Evolutionary conservation across 345 rosid species (phyloP).

Genomic region (Gossypioides kirkii): DNA sequence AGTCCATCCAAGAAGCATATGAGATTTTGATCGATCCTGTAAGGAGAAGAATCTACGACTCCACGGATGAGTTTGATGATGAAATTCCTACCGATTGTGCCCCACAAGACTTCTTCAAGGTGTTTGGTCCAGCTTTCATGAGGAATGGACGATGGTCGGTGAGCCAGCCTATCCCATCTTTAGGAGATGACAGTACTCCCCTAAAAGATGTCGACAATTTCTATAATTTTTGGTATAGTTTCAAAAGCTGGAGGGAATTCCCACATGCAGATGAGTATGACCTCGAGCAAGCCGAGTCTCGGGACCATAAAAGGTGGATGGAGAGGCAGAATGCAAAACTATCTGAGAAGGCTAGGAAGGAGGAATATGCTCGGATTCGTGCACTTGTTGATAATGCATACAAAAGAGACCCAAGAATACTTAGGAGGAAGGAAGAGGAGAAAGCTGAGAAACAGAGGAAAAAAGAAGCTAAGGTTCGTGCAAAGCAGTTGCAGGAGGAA

Average conservation of each 20-base stretch:
- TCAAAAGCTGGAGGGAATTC: constrained; percentile 98
- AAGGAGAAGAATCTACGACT: constrained; percentile 88
- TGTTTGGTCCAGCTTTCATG: constrained; percentile 94
- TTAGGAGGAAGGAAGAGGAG: constrained; percentile 76
- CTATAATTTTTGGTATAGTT: constrained; percentile 84
- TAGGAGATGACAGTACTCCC: constrained; percentile 68
- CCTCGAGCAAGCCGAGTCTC: constrained; percentile 91
- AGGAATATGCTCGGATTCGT: constrained; percentile 83
- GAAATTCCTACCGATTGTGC: constrained; percentile 85
- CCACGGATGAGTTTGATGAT: constrained; percentile 96
- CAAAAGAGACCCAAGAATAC: constrained; percentile 80
- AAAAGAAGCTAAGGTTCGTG: constrained; percentile 73
- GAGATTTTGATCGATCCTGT: constrained; percentile 83
- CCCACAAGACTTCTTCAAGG: constrained; percentile 89
- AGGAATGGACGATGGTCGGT: constrained; percentile 98
- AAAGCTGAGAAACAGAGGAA: constrained; percentile 89
- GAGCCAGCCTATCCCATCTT: constrained; percentile 61
- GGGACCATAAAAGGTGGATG: constrained; percentile 99
- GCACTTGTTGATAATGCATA: constrained; percentile 91
- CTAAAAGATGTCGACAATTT: constrained; percentile 73
- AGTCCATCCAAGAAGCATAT: constrained; percentile 90
- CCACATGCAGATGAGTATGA: constrained; percentile 96
- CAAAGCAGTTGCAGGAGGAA: constrained; percentile 84
- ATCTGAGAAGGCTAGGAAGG: constrained; percentile 83
- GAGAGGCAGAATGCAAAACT: constrained; percentile 94